Base-by-base conservation (phyloP, 768 basidiomycete genomes). In the Suillus ampliporus region DNA sequence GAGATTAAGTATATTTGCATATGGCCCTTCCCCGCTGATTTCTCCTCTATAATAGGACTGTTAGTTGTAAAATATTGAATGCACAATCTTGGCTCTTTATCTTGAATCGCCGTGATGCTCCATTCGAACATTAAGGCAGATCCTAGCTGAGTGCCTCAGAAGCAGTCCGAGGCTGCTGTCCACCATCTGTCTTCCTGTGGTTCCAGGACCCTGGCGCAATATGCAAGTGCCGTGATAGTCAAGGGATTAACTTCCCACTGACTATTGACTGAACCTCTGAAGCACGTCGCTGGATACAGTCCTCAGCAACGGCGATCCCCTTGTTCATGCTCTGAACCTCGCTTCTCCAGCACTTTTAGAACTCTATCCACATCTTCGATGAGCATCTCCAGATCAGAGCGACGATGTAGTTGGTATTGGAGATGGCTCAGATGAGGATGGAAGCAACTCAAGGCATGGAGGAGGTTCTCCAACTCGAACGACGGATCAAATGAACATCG, bases 1-100 rank as follows among this genome's bases (percentile, higher is more conserved):
- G 40, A 52, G 52, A 57, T 60, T 40, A n/a, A n/a, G n/a, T n/a
- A 21, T 26, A 58, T 37, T 51, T 60, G n/a, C 17, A 35, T 5
- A 10, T 7, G 2, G 19, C 23, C 28, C 26, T 37, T 14, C 4
- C 23, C 35, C n/a, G 4, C 53, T 54, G 35, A 54, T 38, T 9
- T 57, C 10, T 28, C 19, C 13, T 57, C 23, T 37, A 52, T 5
- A 21, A n/a, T 4, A 34, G 38, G 10, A 37, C 53, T 56, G 4
- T 13, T 21, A 26, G 17, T 17, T 57, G 28, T 26, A 56, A 28
- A 21, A 34, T 50, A 23, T 5, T 21, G 28, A 28, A 46, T 21
- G 17, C 28, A 21, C 35, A 19, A 56, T 26, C 3, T 34, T 31
- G 17, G 5, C 5, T 53, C 26, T 58, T 46, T 21, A 57, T 34